phyloP scores from a whole-genome alignment of 129 eudicot genomes.

The Erigeron canadensis region DNA sequence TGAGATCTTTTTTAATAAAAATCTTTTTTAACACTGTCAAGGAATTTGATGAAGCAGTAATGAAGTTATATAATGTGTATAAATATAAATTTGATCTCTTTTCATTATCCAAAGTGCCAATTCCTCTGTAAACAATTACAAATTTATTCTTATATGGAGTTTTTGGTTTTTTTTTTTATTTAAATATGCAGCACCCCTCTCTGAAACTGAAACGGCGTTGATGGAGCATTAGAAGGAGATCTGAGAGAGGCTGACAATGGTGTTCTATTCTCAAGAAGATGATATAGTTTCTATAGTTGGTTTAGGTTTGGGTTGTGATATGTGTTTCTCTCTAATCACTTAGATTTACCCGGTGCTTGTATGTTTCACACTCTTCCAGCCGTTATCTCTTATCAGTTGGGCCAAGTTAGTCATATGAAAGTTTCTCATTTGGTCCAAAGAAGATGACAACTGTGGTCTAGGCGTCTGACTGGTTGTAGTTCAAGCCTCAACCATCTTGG shows the following conservation, averaged over 20 bases:
- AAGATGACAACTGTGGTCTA: background rate
- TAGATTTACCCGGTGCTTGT: constrained; percentile 23
- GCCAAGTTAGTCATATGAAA: no score
- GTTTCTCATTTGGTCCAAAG: constrained; percentile 22
- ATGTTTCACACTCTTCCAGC: no score
- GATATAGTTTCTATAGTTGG: constrained; percentile 19
- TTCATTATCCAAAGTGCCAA: background rate
- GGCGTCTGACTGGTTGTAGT: background rate
- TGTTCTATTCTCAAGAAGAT: constrained; percentile 29
- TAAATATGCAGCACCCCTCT: constrained; percentile 97
- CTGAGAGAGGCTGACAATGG: background rate
- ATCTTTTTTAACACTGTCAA: background rate
- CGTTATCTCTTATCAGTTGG: no score
- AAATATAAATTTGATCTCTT: background rate
- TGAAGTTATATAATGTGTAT: background rate
- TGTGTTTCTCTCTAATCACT: constrained; percentile 19
- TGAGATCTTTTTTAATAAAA: background rate
- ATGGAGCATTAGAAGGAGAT: constrained; percentile 60
- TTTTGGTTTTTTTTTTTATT: no score
- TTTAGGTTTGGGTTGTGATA: constrained; percentile 26
- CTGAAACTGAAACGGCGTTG: constrained; percentile 87
- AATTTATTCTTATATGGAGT: no score
- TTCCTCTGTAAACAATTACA: no score
- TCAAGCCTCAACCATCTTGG: constrained; percentile 23
- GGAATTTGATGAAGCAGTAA: background rate